Evolutionary conservation across 2,329 filamentous ascomycete species (phyloP).

Genomic region (Pseudogymnoascus sp.): DNA sequence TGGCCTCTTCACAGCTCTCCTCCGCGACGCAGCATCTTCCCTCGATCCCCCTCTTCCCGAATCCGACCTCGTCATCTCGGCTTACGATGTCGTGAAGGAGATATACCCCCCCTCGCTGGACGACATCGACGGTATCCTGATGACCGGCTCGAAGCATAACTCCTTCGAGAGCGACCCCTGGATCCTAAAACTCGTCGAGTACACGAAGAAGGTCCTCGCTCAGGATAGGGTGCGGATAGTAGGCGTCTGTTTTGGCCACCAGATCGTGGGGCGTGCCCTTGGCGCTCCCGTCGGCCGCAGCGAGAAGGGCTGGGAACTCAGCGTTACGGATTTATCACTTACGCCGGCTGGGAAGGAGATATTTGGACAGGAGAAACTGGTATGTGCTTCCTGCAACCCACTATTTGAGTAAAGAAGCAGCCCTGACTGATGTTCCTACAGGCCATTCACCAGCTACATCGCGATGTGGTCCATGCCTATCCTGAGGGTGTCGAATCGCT

Average conservation of each 20-base stretch:
- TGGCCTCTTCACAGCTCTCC: constrained; percentile 58
- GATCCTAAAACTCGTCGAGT: constrained; percentile 70
- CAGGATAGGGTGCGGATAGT: constrained; percentile 62
- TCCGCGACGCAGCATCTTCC: constrained; percentile 37
- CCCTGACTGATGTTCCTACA: constrained; percentile 25
- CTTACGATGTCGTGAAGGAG: constrained; percentile 64
- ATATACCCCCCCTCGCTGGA: constrained; percentile 66
- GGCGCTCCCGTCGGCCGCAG: constrained; percentile 60
- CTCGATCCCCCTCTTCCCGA: constrained; percentile 19
- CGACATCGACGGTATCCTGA: constrained; percentile 71
- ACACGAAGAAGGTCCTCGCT: constrained; percentile 50
- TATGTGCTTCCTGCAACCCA: constrained; percentile 24
- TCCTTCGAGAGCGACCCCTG: constrained; percentile 68
- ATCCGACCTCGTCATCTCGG: constrained; percentile 47
- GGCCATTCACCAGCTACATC: constrained; percentile 80
- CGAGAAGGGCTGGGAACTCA: constrained; percentile 72
- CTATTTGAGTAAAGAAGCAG: not conserved
- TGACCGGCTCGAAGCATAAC: constrained; percentile 70
- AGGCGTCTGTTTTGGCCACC: constrained; percentile 81
- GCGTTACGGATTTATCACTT: constrained; percentile 62
- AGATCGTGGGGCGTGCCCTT: constrained; percentile 70
- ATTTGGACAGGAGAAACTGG: constrained; percentile 58
- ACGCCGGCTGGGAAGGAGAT: constrained; percentile 63
- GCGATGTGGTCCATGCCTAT: constrained; percentile 62
- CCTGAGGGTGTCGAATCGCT: constrained; percentile 56